Conservation (phyloP, 2,329 filamentous ascomycete species). For the Trichoderma simmonsii region DNA sequence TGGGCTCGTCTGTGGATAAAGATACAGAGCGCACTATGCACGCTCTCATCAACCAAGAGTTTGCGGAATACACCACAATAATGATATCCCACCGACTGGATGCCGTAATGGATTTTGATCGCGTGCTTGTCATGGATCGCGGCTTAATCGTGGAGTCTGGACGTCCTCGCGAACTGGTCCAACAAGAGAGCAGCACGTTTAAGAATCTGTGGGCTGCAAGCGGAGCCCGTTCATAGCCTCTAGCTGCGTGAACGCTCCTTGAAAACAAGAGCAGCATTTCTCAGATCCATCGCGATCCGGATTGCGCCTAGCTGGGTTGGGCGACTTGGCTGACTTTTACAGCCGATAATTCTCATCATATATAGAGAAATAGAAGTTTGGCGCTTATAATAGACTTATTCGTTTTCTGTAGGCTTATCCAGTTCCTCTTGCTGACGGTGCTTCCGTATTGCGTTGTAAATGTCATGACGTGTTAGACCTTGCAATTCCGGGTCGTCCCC, state of each 20-base stretch:
- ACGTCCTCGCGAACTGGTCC: slow-evolving; percentile 26
- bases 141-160: slow-evolving; percentile 30
- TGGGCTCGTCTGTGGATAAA: slow-evolving; percentile 32
- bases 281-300: neutral
- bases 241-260: neutral
- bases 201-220: slow-evolving; percentile 19
- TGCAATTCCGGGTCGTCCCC: neutral
- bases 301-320: neutral
- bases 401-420: neutral
- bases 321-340: neutral
- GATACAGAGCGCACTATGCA: slow-evolving; percentile 29
- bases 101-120: slow-evolving; percentile 27
- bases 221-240: neutral
- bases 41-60: slow-evolving; percentile 22
- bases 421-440: neutral
- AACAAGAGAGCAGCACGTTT: slow-evolving; percentile 22
- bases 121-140: slow-evolving; percentile 30
- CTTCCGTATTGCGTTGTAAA: neutral
- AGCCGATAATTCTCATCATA: neutral
- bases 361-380: neutral
- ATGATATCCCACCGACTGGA: slow-evolving; percentile 33
- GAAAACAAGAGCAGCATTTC: neutral
- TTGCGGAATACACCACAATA: slow-evolving; percentile 28
- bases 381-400: neutral
- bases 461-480: neutral